Evolutionary conservation across 2,329 filamentous ascomycete species (phyloP), one percentile per base, ranked within the genome.

Genomic region (Scleromitrula shiraiana): DNA sequence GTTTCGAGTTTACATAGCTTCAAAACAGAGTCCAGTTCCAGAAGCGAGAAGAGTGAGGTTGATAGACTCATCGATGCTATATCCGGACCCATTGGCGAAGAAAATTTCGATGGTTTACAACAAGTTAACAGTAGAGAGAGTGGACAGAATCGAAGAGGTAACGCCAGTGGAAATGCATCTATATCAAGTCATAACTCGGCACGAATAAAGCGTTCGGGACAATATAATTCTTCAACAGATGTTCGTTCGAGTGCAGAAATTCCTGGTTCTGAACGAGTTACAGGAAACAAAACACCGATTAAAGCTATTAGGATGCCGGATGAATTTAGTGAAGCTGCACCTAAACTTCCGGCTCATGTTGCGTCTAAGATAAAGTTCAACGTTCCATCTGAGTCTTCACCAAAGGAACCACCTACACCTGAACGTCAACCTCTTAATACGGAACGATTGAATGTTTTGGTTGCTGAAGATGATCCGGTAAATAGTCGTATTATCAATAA

Each of bases 381-480:
- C 27, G 49, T 58, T 22, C 23, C 44, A 33, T 26, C 36, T 20
- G n/a, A n/a, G 26, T 38, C 49, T 51, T 42, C 43, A 51, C 15
- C 39, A 49, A 6, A 9, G 8, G 22, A 8, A 17, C 12, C 42
- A 38, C n/a, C 29, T 26, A 27, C 22, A 33, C 15, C 22, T 20
- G 14, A 32, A n/a, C 1, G 19, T 19, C 14, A 2, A 9, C 12
- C 24, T 15, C 51, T 45, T 2, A 41, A 56, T 32, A 50, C 53
- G 2, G 49, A 62, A 19, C 49, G 61, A 42, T 50, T 64, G n/a
- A 53, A 76, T 15, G 79, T 94, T 2, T 71, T 95, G 19, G 79
- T 95, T 24, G 89, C 89, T 0, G 89, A 95, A 60, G 89, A 95
- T 56, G 88, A 95, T 58, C 87, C 88, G 0, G 82, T 94, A 58